These are phyloP conservation scores for Trichophaea hybrida DNA, from an alignment of 2,329 filamentous ascomycete species.

Conservation along the genomic window DNA sequence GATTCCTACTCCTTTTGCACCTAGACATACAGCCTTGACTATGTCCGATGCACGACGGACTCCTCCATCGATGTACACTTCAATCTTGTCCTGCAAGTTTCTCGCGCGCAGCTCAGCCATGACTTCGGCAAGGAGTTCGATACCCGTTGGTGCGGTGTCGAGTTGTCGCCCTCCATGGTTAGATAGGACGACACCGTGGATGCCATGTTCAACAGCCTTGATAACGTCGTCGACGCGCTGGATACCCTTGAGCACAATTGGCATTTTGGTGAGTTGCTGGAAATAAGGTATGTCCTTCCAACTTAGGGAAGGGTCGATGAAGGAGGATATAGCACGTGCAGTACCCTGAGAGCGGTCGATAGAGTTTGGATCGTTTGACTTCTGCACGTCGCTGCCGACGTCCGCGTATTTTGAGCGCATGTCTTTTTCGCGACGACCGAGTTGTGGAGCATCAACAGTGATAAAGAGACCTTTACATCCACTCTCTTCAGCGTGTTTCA, in stretches of 20 bases:
- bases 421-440: slow-evolving; percentile 85
- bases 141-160: slow-evolving; percentile 74
- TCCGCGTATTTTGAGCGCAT: slow-evolving; percentile 91
- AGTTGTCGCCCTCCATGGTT: slow-evolving; percentile 94
- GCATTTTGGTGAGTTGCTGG: slow-evolving; percentile 75
- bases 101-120: slow-evolving; percentile 70
- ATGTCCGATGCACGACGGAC: slow-evolving; percentile 84
- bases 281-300: slow-evolving; percentile 97
- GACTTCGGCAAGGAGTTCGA: slow-evolving; percentile 85
- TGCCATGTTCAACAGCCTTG: slow-evolving; percentile 63
- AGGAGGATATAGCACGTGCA: slow-evolving; percentile 83
- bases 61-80: slow-evolving; percentile 84
- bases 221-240: slow-evolving; percentile 93
- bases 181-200: slow-evolving; percentile 81
- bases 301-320: slow-evolving; percentile 85
- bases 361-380: slow-evolving; percentile 42
- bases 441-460: slow-evolving; percentile 91
- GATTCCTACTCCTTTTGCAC: slow-evolving; percentile 83
- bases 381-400: slow-evolving; percentile 67
- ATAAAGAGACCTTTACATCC: slow-evolving; percentile 96
- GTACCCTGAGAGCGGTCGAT: slow-evolving; percentile 86
- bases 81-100: slow-evolving; percentile 60
- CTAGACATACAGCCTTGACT: slow-evolving; percentile 84
- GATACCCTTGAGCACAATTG: slow-evolving; percentile 90
- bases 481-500: slow-evolving; percentile 76